A percentile compares a stretch with the other conserved stretches of the same genome.
These are phyloP conservation scores for Canavalia ensiformis DNA, from an alignment of 306 rosid species.

Conservation along the genomic window DNA sequence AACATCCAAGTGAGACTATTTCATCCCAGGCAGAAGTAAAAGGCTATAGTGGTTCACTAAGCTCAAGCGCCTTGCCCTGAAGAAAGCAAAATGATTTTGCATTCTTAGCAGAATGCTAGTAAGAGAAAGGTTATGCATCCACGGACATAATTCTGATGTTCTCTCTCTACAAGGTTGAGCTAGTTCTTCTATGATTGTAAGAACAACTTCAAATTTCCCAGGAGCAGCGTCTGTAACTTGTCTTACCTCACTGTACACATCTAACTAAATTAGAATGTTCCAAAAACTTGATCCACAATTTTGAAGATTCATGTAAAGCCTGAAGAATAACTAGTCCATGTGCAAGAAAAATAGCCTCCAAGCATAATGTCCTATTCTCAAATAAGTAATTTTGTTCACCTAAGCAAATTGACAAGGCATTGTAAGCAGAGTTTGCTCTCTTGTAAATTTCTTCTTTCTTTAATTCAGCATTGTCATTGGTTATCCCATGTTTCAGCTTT, in stretches of 20 bases:
- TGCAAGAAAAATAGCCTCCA: constrained; percentile 90
- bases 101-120: constrained; percentile 80
- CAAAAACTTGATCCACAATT: constrained; percentile 68
- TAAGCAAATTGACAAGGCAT: constrained; percentile 73
- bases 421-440: constrained; percentile 77
- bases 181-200: constrained; percentile 74
- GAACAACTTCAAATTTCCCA: constrained; percentile 87
- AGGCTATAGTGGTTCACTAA: constrained; percentile 72
- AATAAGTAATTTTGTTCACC: constrained; percentile 76
- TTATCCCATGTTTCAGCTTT: constrained; percentile 74
- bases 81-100: constrained; percentile 67
- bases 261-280: constrained; percentile 80
- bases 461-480: constrained; percentile 67
- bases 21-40: constrained; percentile 91
- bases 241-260: constrained; percentile 71
- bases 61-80: constrained; percentile 73
- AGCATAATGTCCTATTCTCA: constrained; percentile 86
- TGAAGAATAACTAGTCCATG: constrained; percentile 80
- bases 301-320: constrained; percentile 86
- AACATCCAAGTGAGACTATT: constrained; percentile 87
- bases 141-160: constrained; percentile 83
- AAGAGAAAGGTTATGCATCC: constrained; percentile 93
- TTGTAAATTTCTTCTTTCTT: constrained; percentile 78
- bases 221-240: constrained; percentile 60
- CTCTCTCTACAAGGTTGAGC: constrained; percentile 94